Base-by-base conservation (phyloP, 495 filamentous ascomycete genomes). In the Penicillium samsonianum region DNA sequence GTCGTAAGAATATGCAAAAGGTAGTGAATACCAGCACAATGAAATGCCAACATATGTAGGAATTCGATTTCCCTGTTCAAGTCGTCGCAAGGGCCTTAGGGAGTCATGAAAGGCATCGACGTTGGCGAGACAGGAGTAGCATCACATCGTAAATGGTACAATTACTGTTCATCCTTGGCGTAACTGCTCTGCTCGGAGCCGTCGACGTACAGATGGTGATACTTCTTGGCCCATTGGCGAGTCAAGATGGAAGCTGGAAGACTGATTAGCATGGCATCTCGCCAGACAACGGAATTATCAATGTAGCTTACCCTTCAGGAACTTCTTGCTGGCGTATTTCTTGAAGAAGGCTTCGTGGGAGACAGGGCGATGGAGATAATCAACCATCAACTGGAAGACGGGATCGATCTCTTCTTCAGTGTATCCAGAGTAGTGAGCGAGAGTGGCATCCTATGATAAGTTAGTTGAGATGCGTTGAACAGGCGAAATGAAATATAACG, bases 321-420 rank as follows among this genome's bases (percentile, higher is more conserved):
- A 98, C 74, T 93, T 96, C 80, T 97, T 98, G 83, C 91, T 94
- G 16, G 95, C 94, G 67, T 98, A 98, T 72, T 98, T 98, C 82
- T 93, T 94, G 82, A 96, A 98, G 83, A 98, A 98, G 17, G 95
- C 94, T 72, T 97, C 91, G 64, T 98, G 94, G 38, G 82, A 81
- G 43, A 96, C 90, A 30, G 95, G 94, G 9, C 87, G 83, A 55
- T 86, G 87, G 33, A 98, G 85, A 67, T 98, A 98, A 67, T 98
- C 91, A 54, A 98, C 82, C 93, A 98, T 97, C 47, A 97, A 78
- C 62, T 85, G 82, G 73, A 96, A 91, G 47, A 97, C 91, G 6
- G 95, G 93, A 65, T 91, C 82, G 58, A 98, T 91, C 69, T 98
- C 90, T 28, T 90, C 86, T 72, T 98, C 92, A 8, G 84, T 85